Evolutionary conservation across 345 rosid genomes (phyloP).

Genomic region (Anacardium occidentale): DNA sequence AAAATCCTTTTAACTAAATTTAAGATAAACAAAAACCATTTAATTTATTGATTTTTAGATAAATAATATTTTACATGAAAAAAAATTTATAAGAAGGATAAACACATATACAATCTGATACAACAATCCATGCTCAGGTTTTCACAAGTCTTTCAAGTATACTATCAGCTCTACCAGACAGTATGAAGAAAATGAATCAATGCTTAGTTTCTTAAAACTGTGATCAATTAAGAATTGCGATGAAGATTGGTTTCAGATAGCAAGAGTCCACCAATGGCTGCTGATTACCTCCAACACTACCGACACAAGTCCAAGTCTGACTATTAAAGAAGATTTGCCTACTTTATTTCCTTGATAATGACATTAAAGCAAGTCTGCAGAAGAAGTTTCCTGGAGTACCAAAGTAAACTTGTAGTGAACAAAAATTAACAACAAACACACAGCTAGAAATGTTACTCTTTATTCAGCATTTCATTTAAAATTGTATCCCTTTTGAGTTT

Average conservation of each 20-base stretch:
- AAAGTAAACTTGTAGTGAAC: conserved; percentile 15
- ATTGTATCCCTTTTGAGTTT: background rate
- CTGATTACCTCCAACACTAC: conserved; percentile 1
- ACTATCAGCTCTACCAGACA: background rate
- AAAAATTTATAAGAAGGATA: no score
- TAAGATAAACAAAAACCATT: no score
- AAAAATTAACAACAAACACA: conserved; percentile 11
- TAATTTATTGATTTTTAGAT: no score
- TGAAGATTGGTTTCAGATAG: background rate
- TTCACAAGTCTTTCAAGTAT: background rate
- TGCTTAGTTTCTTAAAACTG: background rate
- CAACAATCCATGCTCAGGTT: no score
- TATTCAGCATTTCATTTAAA: conserved; percentile 6
- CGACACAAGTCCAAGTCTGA: conserved; percentile 8
- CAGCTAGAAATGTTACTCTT: conserved; percentile 18
- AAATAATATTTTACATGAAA: no score
- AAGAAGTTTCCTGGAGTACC: conserved; percentile 9
- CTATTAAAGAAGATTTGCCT: conserved; percentile 10
- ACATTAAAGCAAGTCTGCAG: conserved; percentile 12
- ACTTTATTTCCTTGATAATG: conserved; percentile 15
- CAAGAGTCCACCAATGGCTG: no score
- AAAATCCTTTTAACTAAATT: no score
- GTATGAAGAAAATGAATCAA: background rate
- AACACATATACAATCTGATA: no score
- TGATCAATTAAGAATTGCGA: background rate